Percentiles rank a stretch among this genome's conserved stretches.
Evolutionary conservation across 2,329 filamentous ascomycete species (phyloP).

Genomic region (Trichoderma koningii): DNA sequence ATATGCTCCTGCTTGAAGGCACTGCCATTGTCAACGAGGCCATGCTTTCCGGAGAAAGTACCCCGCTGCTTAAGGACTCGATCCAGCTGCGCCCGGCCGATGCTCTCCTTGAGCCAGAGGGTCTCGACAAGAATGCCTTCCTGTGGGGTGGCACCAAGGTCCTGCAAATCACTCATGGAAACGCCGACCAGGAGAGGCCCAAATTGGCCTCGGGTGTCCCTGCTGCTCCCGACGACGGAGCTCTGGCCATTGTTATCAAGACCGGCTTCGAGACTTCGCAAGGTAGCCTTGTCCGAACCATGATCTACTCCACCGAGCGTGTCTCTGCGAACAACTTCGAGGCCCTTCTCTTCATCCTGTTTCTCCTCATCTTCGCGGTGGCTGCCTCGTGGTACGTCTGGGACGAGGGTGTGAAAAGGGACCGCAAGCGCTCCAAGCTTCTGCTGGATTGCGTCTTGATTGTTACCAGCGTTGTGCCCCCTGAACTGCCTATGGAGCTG

Average conservation of each 20-base stretch:
- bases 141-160: constrained; percentile 98
- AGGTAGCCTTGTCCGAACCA: constrained; percentile 93
- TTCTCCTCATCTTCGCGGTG: constrained; percentile 92
- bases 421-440: constrained; percentile 96
- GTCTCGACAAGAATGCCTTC: constrained; percentile 94
- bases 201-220: constrained; percentile 76
- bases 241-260: constrained; percentile 91
- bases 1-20: constrained; percentile 93
- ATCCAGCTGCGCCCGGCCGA: constrained; percentile 85
- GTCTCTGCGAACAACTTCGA: constrained; percentile 98
- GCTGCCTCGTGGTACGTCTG: constrained; percentile 99
- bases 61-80: constrained; percentile 93
- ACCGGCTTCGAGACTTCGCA: constrained; percentile 99
- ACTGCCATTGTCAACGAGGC: constrained; percentile 98
- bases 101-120: constrained; percentile 79
- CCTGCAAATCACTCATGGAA: constrained; percentile 89
- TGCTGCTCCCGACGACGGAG: constrained; percentile 87
- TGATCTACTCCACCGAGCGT: constrained; percentile 99
- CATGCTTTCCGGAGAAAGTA: constrained; percentile 98
- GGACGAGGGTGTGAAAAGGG: constrained; percentile 91
- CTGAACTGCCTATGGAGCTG: constrained; percentile 96
- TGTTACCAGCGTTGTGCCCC: constrained; percentile 96
- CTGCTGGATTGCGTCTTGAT: constrained; percentile 97
- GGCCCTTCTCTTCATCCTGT: constrained; percentile 95
- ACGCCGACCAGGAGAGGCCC: constrained; percentile 70